A percentile compares a stretch with the other conserved stretches of the same genome.
Evolutionary conservation across 2,329 filamentous ascomycete species (phyloP).

Genomic region (Scedosporium minutisporum): DNA sequence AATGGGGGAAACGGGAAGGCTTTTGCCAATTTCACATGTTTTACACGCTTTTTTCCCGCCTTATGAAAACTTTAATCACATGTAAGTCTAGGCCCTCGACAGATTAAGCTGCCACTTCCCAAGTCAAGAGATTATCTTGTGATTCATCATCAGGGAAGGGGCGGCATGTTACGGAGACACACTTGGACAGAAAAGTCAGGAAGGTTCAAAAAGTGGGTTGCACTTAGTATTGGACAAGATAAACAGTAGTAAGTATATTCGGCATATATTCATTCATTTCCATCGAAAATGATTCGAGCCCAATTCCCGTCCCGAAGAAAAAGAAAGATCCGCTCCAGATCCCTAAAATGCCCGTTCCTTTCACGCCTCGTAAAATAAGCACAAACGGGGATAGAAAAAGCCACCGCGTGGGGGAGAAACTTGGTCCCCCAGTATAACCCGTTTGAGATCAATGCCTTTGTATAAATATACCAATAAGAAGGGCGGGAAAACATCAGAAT

Average conservation of each 20-base stretch:
- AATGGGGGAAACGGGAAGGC: background rate
- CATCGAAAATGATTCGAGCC: background rate
- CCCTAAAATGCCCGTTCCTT: background rate
- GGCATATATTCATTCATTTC: too few species aligned
- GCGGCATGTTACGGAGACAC: background rate
- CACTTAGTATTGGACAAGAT: too few species aligned
- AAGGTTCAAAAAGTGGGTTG: too few species aligned
- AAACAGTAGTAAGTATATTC: too few species aligned
- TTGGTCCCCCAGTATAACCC: background rate
- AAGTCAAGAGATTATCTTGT: background rate
- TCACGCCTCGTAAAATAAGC: background rate
- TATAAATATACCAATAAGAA: background rate
- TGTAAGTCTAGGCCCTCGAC: background rate
- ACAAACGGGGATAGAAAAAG: background rate
- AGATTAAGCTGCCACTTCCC: too few species aligned
- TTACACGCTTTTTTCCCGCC: background rate
- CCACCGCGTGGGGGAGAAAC: background rate
- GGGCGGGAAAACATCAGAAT: conserved; percentile 11
- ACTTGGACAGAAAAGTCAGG: too few species aligned
- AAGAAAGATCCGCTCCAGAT: background rate
- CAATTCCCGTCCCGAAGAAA: background rate
- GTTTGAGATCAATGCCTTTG: background rate
- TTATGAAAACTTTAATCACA: background rate
- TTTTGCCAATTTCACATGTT: background rate
- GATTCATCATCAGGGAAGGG: background rate